Evolutionary conservation across 2,329 filamentous ascomycete genomes (phyloP).

Genomic region (Pleochaeta shiraiana): DNA sequence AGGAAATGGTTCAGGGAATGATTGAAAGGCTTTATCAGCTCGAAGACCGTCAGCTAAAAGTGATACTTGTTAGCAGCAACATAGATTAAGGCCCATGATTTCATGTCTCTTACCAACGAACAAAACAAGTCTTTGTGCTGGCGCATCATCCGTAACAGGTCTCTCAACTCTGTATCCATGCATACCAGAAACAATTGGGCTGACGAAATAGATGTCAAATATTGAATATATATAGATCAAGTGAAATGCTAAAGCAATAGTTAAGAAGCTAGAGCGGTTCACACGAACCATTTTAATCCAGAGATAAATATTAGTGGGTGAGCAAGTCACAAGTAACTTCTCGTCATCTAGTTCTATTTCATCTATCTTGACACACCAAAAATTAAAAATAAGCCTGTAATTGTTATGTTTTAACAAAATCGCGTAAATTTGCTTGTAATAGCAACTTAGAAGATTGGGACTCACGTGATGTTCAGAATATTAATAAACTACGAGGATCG

Average conservation of each 20-base stretch:
- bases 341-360: too few species aligned
- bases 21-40: constrained; percentile 95
- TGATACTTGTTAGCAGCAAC: neutral
- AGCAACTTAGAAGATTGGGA: too few species aligned
- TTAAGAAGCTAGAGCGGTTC: constrained; percentile 60
- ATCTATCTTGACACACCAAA: too few species aligned
- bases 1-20: constrained; percentile 67
- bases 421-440: too few species aligned
- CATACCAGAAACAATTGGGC: constrained; percentile 94
- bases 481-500: too few species aligned
- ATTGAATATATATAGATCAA: constrained; percentile 86
- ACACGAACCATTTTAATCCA: constrained; percentile 31
- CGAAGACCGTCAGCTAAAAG: constrained; percentile 63
- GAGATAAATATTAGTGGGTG: too few species aligned
- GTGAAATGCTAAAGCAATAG: constrained; percentile 80
- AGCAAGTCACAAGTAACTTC: too few species aligned
- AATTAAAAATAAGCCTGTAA: too few species aligned
- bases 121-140: constrained; percentile 74
- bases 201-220: constrained; percentile 98
- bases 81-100: neutral
- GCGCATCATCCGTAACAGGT: constrained; percentile 36
- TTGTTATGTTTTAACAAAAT: too few species aligned
- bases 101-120: constrained; percentile 51
- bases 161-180: constrained; percentile 51
- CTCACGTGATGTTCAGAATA: too few species aligned